Evolutionary conservation across 164 flowering plant genomes (phyloP).

Genomic region (Stephania cephalantha): DNA sequence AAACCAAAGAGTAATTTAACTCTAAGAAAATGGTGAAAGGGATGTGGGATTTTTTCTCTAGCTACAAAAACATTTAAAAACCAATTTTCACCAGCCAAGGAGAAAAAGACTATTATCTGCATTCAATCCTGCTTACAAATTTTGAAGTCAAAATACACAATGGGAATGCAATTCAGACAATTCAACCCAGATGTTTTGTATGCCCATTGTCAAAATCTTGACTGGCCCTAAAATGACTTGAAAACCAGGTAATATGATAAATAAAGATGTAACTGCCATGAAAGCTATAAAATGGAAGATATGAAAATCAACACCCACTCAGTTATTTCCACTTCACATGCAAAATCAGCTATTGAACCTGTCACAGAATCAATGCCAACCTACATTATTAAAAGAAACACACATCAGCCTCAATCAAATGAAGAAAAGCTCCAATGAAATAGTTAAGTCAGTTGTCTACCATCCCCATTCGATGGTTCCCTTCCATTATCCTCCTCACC

Average conservation of each 20-base stretch:
- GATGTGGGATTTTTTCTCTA: not conserved
- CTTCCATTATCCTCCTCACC: constrained; percentile 97
- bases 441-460: constrained; percentile 30
- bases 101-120: too few species aligned
- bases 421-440: constrained; percentile 13
- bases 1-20: too few species aligned
- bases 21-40: not conserved
- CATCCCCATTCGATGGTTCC: constrained; percentile 98
- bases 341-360: constrained; percentile 77
- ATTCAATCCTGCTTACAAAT: too few species aligned
- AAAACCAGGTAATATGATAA: not conserved
- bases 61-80: too few species aligned
- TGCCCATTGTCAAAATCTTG: not conserved
- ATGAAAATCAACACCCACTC: constrained; percentile 50
- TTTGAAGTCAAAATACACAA: too few species aligned
- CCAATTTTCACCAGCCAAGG: too few species aligned
- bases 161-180: not conserved
- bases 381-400: constrained; percentile 32
- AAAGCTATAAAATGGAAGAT: not conserved
- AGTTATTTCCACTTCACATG: constrained; percentile 95
- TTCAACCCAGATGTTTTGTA: not conserved
- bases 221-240: not conserved
- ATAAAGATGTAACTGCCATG: not conserved
- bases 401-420: not conserved
- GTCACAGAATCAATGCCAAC: constrained; percentile 64